Base-by-base conservation (phyloP, 768 basidiomycete species). In the Polyporus arcularius region DNA sequence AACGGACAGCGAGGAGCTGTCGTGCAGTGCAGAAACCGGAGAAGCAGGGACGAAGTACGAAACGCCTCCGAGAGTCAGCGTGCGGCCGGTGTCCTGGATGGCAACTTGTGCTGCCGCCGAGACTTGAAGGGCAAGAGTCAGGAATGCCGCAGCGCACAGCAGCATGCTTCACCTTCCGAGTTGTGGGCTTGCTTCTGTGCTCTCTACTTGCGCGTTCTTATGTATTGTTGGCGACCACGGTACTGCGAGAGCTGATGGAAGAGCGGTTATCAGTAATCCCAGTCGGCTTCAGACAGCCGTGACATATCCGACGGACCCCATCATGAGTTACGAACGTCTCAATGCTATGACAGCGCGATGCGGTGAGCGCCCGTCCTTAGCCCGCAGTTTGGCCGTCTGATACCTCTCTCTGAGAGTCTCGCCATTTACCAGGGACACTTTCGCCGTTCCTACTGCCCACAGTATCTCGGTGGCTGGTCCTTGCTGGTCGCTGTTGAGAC, bases 1-100 rank as follows among this genome's bases (percentile, higher is more conserved):
- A 4, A 3, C 32, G 14, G 53, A 30, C 4, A 58, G 59, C 10
- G 48, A 2, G 2, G 39, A 31, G 12, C 48, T 26, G 18, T 65
- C 58, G 26, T 11, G 57, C 2, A 68, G 49, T 5, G 42, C 43
- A 11, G 67, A 65, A 1, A 68, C 65, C 9, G 67, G 67, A 4
- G 52, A 32, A 2, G 65, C 52, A 0, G 64, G 60, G 6, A 58
- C 62, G 39, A 62, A 68, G 60, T 68, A 68, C 38, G 67, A 61
- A 57, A 66, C 40, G 14, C 52, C 49, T 39, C 53, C 58, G 6
- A 68, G 57, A 15, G 52, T 51, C 5, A 68, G 52, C 3, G 67
- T 68, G 48, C 59, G 41, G 4, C 67, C 65, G 1, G 63, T 55
- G 53, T 15, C 61, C 54, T 53, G 69, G 65, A 52, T 38, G 15